phyloP scores from a whole-genome alignment of 2,329 filamentous ascomycete species.

The Hypocreales sp. region DNA sequence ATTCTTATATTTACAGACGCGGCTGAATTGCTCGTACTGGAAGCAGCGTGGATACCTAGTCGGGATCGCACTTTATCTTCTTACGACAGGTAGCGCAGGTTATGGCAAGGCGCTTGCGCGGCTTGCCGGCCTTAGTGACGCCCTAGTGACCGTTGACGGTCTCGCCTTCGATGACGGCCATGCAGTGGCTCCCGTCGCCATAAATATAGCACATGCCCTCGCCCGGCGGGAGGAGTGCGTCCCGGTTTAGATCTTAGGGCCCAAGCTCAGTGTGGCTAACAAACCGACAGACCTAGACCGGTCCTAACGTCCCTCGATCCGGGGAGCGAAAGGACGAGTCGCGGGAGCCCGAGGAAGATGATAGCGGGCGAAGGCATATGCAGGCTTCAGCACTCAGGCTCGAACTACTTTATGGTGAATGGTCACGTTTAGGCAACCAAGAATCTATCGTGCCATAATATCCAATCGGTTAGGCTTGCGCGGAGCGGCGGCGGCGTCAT shows the following conservation, averaged over 20 bases:
- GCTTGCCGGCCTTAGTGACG: conserved; percentile 86
- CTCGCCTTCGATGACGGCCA: conserved; percentile 72
- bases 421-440: too few species aligned
- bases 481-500: too few species aligned
- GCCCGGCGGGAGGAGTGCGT: conserved; percentile 52
- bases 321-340: conserved; percentile 21
- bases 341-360: conserved; percentile 23
- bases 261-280: conserved; percentile 41
- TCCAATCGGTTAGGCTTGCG: too few species aligned
- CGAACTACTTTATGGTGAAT: too few species aligned
- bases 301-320: conserved; percentile 15
- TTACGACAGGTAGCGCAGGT: conserved; percentile 89
- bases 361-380: too few species aligned
- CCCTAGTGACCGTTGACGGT: conserved; percentile 84
- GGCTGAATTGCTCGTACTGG: conserved; percentile 83
- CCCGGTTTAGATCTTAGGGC: conserved; percentile 55
- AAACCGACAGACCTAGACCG: conserved; percentile 22
- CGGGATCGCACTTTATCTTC: conserved; percentile 94
- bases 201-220: conserved; percentile 77
- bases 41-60: conserved; percentile 74
- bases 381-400: too few species aligned
- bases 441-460: too few species aligned
- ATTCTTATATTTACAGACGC: conserved; percentile 71
- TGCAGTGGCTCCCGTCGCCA: conserved; percentile 71
- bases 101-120: conserved; percentile 77